Conservation (phyloP, 1,284 basidiomycete genomes). For the Chalciporus sp. region DNA sequence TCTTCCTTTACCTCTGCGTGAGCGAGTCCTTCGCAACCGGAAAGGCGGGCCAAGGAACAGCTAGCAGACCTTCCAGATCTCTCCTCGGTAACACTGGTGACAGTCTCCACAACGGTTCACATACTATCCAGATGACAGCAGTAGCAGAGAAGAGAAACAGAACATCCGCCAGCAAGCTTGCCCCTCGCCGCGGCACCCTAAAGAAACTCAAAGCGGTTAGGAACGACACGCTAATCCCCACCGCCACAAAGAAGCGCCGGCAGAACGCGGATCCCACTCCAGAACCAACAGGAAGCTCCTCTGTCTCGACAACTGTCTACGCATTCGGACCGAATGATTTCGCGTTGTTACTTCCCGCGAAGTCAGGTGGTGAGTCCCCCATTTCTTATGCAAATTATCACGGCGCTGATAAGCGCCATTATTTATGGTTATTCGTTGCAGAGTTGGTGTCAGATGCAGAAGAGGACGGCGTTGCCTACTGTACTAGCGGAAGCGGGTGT, state of each 20-base stretch:
- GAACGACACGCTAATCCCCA: conserved; percentile 5
- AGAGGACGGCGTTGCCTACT: conserved; percentile 42
- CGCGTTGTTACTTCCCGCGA: conserved; percentile 42
- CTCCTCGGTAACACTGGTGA: neutral
- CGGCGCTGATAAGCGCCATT: neutral
- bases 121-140: neutral
- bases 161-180: neutral
- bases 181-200: neutral
- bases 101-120: conserved; percentile 4
- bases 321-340: conserved; percentile 39
- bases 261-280: conserved; percentile 45
- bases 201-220: neutral
- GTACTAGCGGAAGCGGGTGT: conserved; percentile 38
- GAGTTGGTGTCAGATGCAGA: conserved; percentile 50
- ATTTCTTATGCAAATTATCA: neutral
- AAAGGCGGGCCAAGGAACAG: neutral
- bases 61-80: neutral
- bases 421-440: conserved; percentile 1
- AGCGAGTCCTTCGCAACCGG: conserved; percentile 6
- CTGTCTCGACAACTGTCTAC: conserved; percentile 44
- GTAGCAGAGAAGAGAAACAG: neutral
- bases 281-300: conserved; percentile 45
- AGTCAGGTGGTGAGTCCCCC: conserved; percentile 37
- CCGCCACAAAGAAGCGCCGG: conserved; percentile 23
- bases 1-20: conserved; percentile 17